These are phyloP conservation scores for Raphanus raphanistrum DNA, from an alignment of 345 rosid species.

Conservation along the genomic window DNA sequence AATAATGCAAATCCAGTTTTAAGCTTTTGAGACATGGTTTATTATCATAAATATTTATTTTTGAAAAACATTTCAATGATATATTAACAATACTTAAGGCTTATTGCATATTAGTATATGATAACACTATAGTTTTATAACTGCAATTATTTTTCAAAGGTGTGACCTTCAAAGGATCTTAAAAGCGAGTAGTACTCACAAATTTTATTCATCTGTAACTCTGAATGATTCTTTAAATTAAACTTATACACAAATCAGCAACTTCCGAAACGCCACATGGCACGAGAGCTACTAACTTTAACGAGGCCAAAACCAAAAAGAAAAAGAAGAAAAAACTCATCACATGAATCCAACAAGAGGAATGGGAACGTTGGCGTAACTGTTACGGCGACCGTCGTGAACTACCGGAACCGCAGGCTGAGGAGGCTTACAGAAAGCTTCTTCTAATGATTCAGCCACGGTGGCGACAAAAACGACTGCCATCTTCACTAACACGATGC, in stretches of 20 bases:
- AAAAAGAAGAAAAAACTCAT: neutral
- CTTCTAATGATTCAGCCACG: neutral
- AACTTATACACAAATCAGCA: neutral
- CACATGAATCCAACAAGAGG: neutral
- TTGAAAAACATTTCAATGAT: neutral
- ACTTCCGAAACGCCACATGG: neutral
- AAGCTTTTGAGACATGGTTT: neutral
- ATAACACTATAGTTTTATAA: neutral
- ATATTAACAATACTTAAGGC: neutral
- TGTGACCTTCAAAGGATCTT: neutral
- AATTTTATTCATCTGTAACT: neutral
- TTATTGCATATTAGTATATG: neutral
- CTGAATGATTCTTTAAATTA: neutral
- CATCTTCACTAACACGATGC: neutral
- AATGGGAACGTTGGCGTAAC: neutral
- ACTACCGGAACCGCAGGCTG: neutral
- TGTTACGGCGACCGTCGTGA: neutral
- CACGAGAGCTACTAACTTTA: neutral
- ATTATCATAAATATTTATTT: neutral
- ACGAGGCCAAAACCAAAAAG: neutral
- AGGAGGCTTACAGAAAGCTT: neutral
- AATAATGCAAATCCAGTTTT: neutral
- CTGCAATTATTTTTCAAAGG: neutral
- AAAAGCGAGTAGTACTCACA: neutral
- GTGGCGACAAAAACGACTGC: neutral